Evolutionary conservation across 495 filamentous ascomycete genomes (phyloP), one percentile per base, ranked within the genome.

Genomic region (Neurospora sp.): DNA sequence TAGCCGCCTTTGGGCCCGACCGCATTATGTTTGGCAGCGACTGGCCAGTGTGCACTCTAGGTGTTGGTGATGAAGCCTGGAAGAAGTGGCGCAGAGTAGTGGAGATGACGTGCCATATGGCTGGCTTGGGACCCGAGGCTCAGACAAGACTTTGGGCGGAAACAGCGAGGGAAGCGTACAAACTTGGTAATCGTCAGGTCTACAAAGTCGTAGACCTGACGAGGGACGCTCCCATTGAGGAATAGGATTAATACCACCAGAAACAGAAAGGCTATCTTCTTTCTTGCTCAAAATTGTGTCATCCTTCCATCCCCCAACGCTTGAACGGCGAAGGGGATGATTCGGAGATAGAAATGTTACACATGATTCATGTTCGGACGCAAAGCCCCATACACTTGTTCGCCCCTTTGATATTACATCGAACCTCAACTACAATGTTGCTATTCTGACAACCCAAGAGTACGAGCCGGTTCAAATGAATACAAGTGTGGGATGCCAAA

Each of bases 21-120:
- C 83, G 92, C 68, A 85, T 94, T 71, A 94, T 97, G 90, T 97
- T 94, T 80, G 94, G 90, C 5, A 93, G 90, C 69, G 93, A 97
- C 78, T 97, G 94, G 94, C 94, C 93, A 3, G 91, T 97, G 5
- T 95, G 93, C 81, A 92, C 91, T 74, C 77, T 92, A 22, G 86
- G 87, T 4, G 88, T 90, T 4, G 89, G 88, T 39, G 79, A 83
- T n/a, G 81, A 76, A 20, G 79, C 85, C 31, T 89, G 87, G 88
- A 77, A 77, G 70, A 87, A 86, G 78, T 88, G 87, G 90, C 86
- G 82, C 77, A 80, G 80, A 69, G 82, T 91, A 16, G 88, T 90
- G 39, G 87, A 91, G 72, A 82, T 81, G 71, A 78, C 92, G 38
- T 86, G 92, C 78, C 84, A 87, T 61, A 81, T 85, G 79, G 85